A percentile compares a stretch with the other conserved stretches of the same genome.
phyloP scores from a whole-genome alignment of 2,329 filamentous ascomycete species.

The Clonostachys solani region DNA sequence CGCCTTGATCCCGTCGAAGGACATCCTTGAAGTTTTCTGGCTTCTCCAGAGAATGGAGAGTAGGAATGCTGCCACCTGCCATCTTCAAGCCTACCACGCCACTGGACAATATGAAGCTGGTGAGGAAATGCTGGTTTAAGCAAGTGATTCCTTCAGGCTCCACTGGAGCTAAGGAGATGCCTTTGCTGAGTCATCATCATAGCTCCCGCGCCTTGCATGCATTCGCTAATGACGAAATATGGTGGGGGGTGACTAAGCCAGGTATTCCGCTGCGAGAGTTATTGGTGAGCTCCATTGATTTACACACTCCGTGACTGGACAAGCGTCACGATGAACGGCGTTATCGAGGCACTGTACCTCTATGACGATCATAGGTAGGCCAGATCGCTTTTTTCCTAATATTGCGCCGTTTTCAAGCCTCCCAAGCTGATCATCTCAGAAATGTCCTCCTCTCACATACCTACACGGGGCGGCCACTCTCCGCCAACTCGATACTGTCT shows the following conservation, averaged over 20 bases:
- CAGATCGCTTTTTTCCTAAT: not conserved
- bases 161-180: too few species aligned
- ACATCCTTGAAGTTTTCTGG: conserved; percentile 59
- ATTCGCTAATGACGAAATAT: too few species aligned
- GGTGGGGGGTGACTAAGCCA: too few species aligned
- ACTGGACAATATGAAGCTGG: not conserved
- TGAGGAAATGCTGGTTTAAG: too few species aligned
- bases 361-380: conserved; percentile 90
- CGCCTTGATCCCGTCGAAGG: conserved; percentile 49
- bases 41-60: conserved; percentile 49
- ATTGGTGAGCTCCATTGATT: too few species aligned
- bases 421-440: conserved; percentile 36
- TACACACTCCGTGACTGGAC: not conserved
- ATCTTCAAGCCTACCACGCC: conserved; percentile 11
- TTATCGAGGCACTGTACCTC: conserved; percentile 93
- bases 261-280: too few species aligned
- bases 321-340: conserved; percentile 65
- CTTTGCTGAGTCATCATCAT: too few species aligned
- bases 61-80: conserved; percentile 37
- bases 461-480: conserved; percentile 78
- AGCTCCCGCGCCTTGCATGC: too few species aligned
- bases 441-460: conserved; percentile 82
- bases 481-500: conserved; percentile 71
- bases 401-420: not conserved
- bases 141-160: too few species aligned